These are phyloP conservation scores for button mushroom (Agaricus bisporus) DNA, from an alignment of 768 basidiomycete genomes.

Conservation along the genomic window DNA sequence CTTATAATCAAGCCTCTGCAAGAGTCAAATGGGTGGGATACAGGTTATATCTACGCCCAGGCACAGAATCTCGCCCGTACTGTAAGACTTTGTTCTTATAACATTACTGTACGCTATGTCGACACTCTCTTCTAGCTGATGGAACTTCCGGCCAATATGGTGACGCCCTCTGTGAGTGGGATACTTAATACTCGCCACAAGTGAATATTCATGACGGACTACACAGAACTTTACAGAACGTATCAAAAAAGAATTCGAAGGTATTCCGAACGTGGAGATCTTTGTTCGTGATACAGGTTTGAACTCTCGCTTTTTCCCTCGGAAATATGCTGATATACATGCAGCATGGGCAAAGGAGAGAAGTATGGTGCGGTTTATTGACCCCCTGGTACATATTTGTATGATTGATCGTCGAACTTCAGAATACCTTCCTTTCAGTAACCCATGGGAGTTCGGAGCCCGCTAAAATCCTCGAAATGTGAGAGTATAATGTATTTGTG, in stretches of 20 bases:
- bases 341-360: slow-evolving; percentile 78
- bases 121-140: slow-evolving; percentile 43
- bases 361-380: slow-evolving; percentile 56
- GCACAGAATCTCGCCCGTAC: slow-evolving; percentile 80
- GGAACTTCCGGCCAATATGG: slow-evolving; percentile 82
- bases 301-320: slow-evolving; percentile 5
- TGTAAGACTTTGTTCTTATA: slow-evolving; percentile 28
- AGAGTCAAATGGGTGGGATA: slow-evolving; percentile 58
- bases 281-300: slow-evolving; percentile 70
- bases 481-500: slow-evolving; percentile 11
- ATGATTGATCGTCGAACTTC: not conserved
- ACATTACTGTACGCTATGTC: not conserved
- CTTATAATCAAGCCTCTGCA: slow-evolving; percentile 41
- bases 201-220: not conserved
- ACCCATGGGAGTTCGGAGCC: slow-evolving; percentile 78
- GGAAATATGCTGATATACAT: not conserved
- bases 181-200: not conserved
- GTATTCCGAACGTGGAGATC: slow-evolving; percentile 61
- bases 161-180: slow-evolving; percentile 68
- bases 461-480: slow-evolving; percentile 86
- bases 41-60: slow-evolving; percentile 65
- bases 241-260: slow-evolving; percentile 58
- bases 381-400: not conserved
- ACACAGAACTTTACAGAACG: slow-evolving; percentile 64
- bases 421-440: slow-evolving; percentile 85